Percentiles rank a stretch among this genome's conserved stretches.
Conservation (phyloP, 805 yeast species). For the Cyberlindnera euphorbiiphila region DNA sequence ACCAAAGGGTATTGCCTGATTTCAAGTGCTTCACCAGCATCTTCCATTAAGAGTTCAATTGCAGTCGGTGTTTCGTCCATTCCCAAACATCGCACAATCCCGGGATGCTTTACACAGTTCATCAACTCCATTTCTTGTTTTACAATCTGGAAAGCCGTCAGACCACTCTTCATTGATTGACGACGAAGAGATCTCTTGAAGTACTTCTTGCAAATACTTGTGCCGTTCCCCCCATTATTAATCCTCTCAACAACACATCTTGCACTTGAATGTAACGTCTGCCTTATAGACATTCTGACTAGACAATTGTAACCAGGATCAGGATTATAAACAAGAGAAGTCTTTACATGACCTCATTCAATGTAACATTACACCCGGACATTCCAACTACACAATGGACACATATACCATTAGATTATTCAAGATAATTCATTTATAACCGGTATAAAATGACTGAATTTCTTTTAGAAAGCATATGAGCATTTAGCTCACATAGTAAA, state of each 20-base stretch:
- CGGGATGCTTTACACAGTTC: background rate
- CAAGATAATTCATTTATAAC: no score
- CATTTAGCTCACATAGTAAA: conserved; percentile 38
- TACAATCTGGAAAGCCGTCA: background rate
- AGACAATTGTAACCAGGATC: no score
- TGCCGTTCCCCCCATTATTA: background rate
- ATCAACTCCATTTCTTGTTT: conserved; percentile 5
- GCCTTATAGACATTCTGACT: background rate
- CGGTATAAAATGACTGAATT: no score
- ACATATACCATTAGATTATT: no score
- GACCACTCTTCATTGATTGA: background rate
- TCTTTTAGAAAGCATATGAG: no score
- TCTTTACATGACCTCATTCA: no score
- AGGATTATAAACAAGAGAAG: no score
- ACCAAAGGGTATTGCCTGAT: conserved; percentile 6
- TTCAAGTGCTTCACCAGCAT: conserved; percentile 7
- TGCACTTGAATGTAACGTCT: background rate
- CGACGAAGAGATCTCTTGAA: conserved; percentile 7
- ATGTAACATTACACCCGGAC: no score
- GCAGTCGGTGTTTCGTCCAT: conserved; percentile 3
- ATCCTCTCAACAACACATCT: conserved; percentile 6
- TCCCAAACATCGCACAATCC: background rate
- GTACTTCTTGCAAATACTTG: conserved; percentile 4
- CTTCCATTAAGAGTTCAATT: conserved; percentile 8
- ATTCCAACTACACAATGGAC: no score